A percentile compares a stretch with the other conserved stretches of the same genome.
phyloP scores from a whole-genome alignment of 108 stramenopile species.

The Stephanodiscus minutulus region DNA sequence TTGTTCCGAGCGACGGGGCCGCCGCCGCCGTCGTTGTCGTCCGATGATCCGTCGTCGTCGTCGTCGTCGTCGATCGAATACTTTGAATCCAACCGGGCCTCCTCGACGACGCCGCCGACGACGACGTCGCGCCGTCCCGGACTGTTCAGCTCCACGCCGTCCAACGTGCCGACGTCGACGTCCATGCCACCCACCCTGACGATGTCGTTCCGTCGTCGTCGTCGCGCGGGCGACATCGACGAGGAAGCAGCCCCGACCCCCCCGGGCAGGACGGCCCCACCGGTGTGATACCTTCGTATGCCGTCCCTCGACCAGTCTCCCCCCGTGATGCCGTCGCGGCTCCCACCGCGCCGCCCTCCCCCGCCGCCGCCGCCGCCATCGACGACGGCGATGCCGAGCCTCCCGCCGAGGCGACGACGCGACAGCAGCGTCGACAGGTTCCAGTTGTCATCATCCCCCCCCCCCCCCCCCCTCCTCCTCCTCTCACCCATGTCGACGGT shows the following conservation, averaged over 20 bases:
- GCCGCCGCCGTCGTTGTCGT: conserved; percentile 21
- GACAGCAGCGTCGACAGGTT: conserved; percentile 1
- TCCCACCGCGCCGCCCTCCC: not conserved
- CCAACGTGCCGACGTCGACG: conserved; percentile 27
- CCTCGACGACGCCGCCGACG: conserved; percentile 1
- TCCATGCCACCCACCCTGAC: conserved; percentile 31
- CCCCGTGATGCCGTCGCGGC: conserved; percentile 13
- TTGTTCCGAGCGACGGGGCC: not conserved
- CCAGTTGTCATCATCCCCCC: conserved; percentile 14
- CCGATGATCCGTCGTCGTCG: not conserved
- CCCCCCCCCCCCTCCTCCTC: not conserved
- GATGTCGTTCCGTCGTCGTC: not conserved
- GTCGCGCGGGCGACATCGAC: not conserved
- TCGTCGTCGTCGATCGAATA: conserved; percentile 11
- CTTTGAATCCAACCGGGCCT: conserved; percentile 1
- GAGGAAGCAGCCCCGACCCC: not conserved
- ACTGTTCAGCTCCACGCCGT: conserved; percentile 24
- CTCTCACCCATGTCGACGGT: not conserved
- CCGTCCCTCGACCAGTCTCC: conserved; percentile 47
- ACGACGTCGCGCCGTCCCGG: not conserved
- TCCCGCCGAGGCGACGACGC: no score
- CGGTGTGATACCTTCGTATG: conserved; percentile 45
- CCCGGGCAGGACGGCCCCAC: conserved; percentile 7
- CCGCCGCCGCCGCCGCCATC: not conserved
- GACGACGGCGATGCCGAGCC: no score